Evolutionary conservation across 352 stramenopile genomes (phyloP).

Genomic region (Globisporangium abappressorium): DNA sequence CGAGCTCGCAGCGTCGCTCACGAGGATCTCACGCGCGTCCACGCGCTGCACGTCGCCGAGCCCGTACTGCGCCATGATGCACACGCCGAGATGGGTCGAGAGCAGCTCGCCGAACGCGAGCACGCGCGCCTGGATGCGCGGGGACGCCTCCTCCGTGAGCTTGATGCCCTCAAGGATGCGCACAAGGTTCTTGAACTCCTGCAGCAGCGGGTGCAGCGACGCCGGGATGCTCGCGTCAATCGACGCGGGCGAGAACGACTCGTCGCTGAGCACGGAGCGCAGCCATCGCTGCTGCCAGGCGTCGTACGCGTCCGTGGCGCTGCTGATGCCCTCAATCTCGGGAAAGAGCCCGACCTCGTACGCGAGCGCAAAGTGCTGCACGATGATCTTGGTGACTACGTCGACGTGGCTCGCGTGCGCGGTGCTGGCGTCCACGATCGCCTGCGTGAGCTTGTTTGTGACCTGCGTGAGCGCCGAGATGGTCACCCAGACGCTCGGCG

Average conservation of each 20-base stretch:
- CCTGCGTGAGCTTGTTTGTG: conserved; percentile 80
- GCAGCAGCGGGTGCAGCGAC: conserved; percentile 56
- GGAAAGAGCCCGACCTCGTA: conserved; percentile 66
- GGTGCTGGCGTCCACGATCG: conserved; percentile 46
- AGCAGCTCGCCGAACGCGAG: conserved; percentile 85
- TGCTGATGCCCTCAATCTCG: conserved; percentile 24
- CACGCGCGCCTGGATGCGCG: conserved; percentile 79
- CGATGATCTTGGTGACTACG: conserved; percentile 43
- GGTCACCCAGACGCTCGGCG: conserved; percentile 78
- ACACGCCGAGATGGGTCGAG: conserved; percentile 78
- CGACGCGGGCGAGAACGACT: conserved; percentile 42
- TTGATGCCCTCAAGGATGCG: conserved; percentile 83
- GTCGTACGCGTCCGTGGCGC: conserved; percentile 43
- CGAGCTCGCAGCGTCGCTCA: conserved; percentile 54
- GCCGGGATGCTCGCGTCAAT: conserved; percentile 46
- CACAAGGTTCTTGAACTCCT: conserved; percentile 82
- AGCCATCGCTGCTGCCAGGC: conserved; percentile 64
- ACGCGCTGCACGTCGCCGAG: conserved; percentile 59
- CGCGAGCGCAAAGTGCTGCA: conserved; percentile 73
- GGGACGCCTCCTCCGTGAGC: conserved; percentile 85
- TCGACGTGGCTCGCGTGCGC: conserved; percentile 36
- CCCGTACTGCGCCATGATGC: conserved; percentile 64
- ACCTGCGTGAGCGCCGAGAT: conserved; percentile 86
- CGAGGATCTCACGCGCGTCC: conserved; percentile 69
- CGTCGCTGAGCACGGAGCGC: conserved; percentile 47